Evolutionary conservation across 495 filamentous ascomycete species (phyloP), one percentile per base, ranked within the genome.

Genomic region (Ascodesmis nigricans): DNA sequence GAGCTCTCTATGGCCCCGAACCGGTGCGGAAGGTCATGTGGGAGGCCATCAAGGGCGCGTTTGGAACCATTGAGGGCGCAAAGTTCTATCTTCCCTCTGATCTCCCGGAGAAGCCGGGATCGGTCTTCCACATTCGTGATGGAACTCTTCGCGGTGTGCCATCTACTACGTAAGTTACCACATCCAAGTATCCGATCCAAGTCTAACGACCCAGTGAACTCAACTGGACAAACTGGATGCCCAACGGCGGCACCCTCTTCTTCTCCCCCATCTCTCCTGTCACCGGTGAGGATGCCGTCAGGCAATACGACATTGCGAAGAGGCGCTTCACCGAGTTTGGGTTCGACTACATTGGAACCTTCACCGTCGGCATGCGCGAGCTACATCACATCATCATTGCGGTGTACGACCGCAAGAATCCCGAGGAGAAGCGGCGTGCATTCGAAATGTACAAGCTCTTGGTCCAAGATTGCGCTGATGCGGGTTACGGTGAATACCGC

Each of bases 241-340:
- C 63, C n/a, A 69, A 68, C 42, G 65, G 63, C 8, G 56, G 54
- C 0, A 65, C 69, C 44, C 39, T 69, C 1, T 63, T 61, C 45
- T 72, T 69, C 49, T 58, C 55, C n/a, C 67, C 67, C 13, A 65
- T 72, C 31, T 50, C 55, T 5, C 58, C 58, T n/a, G 61, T 63
- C 20, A 44, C 57, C n/a, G 64, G 60, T 5, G 48, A 51, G 1
- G 65, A 67, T 34, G 67, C 63, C 3, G 53, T 51, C 6, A 43
- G 47, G 4, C 54, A 63, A 11, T 61, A 64, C 39, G 47, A 54
- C 11, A 46, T 66, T 7, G 59, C 60, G 30, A 54, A 47, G 35
- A 43, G 31, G 31, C 46, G 45, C 35, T 58, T 46, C 42, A 43
- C 30, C 17, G 57, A 53, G 44, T 56, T 40, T 23, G 62, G 58